A percentile compares a stretch with the other conserved stretches of the same genome.
Evolutionary conservation across 306 rosid species (phyloP).

Genomic region (Gynostemma pentaphyllum): DNA sequence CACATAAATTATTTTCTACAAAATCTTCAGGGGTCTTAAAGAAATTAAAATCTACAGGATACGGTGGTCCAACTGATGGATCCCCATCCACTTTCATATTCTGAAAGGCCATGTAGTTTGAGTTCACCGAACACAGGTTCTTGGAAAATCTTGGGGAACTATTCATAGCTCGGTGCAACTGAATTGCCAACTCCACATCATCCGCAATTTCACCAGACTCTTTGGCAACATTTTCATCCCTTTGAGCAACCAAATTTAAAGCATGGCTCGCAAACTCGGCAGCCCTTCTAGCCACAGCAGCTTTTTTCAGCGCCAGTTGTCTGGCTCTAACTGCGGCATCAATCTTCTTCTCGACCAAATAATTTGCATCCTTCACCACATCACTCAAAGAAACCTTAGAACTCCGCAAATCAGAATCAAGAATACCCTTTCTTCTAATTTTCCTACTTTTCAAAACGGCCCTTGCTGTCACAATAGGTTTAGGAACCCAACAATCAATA

Average conservation of each 20-base stretch:
- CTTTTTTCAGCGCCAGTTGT: constrained; percentile 10
- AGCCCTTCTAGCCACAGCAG: constrained; percentile 24
- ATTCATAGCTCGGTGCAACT: constrained; percentile 29
- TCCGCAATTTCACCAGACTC: constrained; percentile 21
- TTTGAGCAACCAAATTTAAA: constrained; percentile 19
- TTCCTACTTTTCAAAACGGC: constrained; percentile 13
- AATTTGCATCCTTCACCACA: constrained; percentile 28
- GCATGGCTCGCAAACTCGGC: constrained; percentile 29
- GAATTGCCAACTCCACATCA: constrained; percentile 22
- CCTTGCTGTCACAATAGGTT: constrained; percentile 30
- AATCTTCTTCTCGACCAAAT: constrained; percentile 26
- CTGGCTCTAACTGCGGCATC: constrained; percentile 4
- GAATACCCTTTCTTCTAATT: constrained; percentile 18
- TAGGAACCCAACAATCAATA: constrained; percentile 70
- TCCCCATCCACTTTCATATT: neutral
- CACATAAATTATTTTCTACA: constrained; percentile 2
- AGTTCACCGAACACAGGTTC: constrained; percentile 28
- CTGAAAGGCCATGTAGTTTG: constrained; percentile 11
- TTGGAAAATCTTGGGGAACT: constrained; percentile 20
- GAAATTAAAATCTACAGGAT: constrained; percentile 12
- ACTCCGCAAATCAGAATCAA: constrained; percentile 14
- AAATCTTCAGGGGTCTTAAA: constrained; percentile 6
- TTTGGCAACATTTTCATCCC: constrained; percentile 14
- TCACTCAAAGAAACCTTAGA: constrained; percentile 37
- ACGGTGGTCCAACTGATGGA: constrained; percentile 5